phyloP scores from a whole-genome alignment of 2,329 filamentous ascomycete species.

The Pseudopyricularia javanii region DNA sequence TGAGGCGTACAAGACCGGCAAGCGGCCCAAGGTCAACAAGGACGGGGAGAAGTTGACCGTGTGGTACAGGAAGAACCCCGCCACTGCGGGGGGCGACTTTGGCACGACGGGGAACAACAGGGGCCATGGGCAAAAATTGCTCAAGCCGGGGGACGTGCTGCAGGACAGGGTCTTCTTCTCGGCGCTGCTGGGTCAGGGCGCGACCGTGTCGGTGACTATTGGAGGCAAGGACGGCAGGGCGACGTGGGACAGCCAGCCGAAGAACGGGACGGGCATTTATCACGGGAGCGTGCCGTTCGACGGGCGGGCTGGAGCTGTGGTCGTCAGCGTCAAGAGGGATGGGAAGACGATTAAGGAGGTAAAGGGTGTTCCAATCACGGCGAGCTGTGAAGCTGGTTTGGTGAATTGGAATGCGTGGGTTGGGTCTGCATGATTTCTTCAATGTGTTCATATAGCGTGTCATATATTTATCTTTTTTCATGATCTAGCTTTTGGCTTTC shows the following conservation, averaged over 20 bases:
- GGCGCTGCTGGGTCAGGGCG: not conserved
- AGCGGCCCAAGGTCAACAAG: slow-evolving; percentile 1
- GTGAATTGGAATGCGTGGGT: slow-evolving; percentile 3
- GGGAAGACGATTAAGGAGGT: not conserved
- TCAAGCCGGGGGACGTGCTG: not conserved
- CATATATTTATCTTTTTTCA: too few relatives aligned
- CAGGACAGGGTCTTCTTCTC: slow-evolving; percentile 3
- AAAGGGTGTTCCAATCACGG: not conserved
- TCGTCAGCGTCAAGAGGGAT: not conserved
- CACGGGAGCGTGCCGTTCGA: slow-evolving; percentile 2
- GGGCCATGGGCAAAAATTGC: not conserved
- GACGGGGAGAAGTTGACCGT: not conserved
- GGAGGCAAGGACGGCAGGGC: not conserved
- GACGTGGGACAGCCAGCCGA: not conserved
- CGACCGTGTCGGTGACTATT: not conserved
- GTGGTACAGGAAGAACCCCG: not conserved
- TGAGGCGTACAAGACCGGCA: slow-evolving; percentile 12
- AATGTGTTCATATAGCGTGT: slow-evolving; percentile 10
- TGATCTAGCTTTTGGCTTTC: too few relatives aligned
- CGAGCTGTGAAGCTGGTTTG: not conserved
- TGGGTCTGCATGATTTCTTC: not conserved
- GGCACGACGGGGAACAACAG: slow-evolving; percentile 1
- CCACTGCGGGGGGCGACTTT: not conserved
- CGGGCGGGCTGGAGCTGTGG: not conserved
- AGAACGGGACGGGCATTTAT: not conserved